Evolutionary conservation across 352 stramenopile genomes (phyloP), one percentile per base, ranked within the genome.

Genomic region (Phytophthora chlamydospora): DNA sequence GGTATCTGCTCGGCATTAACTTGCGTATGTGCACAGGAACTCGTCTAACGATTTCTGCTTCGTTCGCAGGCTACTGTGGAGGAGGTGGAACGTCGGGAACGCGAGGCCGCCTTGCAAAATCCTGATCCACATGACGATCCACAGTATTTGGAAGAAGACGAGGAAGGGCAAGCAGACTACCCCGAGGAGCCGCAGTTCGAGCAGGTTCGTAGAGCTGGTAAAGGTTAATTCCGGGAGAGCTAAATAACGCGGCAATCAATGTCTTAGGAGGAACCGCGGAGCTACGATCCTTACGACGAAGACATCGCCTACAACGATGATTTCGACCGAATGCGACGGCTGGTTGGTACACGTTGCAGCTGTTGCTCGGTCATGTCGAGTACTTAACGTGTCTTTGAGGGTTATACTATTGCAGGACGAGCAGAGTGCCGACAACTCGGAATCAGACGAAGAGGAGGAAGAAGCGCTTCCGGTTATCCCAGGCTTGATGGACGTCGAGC

Each of bases 401-500:
- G 4, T 27, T 27, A 27, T 27, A 27, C 3, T 4, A 29, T 50
- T 27, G 36, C 31, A 58, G 46, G 50, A 56, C 2, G 55, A 55
- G 3, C 17, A 61, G 29, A 13, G 16, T 3, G 51, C 1, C 10
- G 31, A 53, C 24, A 33, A 52, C 17, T 14, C 34, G 33, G 14
- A 38, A 9, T 45, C 40, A 0, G 44, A 58, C 9, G 62, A 60
- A 27, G 48, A 62, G 8, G 52, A 59, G 1, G 42, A 48, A 27
- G 54, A 66, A 50, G 47, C 34, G 9, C 40, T 65, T n/a, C 58
- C 58, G 13, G 10, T 71, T 34, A 63, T 78, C 5, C 73, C 78
- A 0, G 76, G 74, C 7, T 61, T 88, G 16, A 70, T 62, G 3
- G 67, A 76, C 4, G 48, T 85, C 43, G 76, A 89, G 17, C 48